Percentiles rank a stretch among this genome's conserved stretches.
These are phyloP conservation scores for Mycena leptocephala DNA, from an alignment of 768 basidiomycete genomes.

Conservation along the genomic window DNA sequence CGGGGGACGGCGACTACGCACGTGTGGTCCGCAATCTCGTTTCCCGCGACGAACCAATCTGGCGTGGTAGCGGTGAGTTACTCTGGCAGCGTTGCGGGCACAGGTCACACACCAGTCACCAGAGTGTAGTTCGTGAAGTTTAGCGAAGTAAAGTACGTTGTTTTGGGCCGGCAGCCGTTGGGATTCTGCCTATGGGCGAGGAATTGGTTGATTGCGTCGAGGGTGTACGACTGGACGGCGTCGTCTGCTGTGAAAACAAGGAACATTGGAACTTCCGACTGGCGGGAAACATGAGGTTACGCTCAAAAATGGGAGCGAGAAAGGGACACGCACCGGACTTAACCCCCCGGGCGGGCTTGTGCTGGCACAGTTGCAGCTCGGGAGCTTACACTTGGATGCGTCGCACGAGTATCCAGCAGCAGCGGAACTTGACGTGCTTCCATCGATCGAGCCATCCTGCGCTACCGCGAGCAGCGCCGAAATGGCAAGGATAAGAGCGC, in stretches of 20 bases:
- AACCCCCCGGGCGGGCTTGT: conserved; percentile 83
- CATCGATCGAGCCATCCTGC: conserved; percentile 64
- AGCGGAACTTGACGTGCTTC: conserved; percentile 65
- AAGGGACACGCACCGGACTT: conserved; percentile 57
- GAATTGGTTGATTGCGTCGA: conserved; percentile 83
- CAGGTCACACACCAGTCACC: conserved; percentile 64
- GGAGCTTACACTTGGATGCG: conserved; percentile 73
- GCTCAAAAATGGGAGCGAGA: background rate
- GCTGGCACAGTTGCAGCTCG: conserved; percentile 82
- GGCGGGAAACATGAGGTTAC: background rate
- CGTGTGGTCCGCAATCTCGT: conserved; percentile 88
- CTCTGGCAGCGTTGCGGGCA: background rate
- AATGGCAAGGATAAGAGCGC: conserved; percentile 42
- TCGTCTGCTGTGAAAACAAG: conserved; percentile 85
- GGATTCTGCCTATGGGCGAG: conserved; percentile 83
- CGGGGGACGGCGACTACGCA: no score
- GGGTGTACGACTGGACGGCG: conserved; percentile 84
- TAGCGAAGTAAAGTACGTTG: conserved; percentile 84
- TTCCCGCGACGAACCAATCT: conserved; percentile 88
- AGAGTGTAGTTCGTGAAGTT: conserved; percentile 85
- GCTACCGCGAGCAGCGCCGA: conserved; percentile 51
- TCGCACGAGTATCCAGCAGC: conserved; percentile 85
- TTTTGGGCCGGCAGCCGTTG: conserved; percentile 82
- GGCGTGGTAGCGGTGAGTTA: conserved; percentile 17
- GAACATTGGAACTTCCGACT: conserved; percentile 77